Evolutionary conservation across 768 basidiomycete genomes (phyloP).

Genomic region (Boletus pseudo-olivaceus): DNA sequence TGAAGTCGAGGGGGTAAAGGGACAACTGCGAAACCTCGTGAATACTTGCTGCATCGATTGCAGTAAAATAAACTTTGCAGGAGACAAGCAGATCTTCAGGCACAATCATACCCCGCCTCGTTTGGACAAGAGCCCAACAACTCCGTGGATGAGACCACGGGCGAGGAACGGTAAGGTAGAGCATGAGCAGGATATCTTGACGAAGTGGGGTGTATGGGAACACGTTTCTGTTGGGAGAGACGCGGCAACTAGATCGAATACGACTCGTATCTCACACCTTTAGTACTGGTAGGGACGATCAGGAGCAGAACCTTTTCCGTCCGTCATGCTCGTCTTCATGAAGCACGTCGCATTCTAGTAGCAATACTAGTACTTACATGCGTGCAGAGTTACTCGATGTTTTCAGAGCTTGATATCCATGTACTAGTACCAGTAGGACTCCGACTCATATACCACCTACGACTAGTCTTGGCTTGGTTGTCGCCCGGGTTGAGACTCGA

Average conservation of each 20-base stretch:
- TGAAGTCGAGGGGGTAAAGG: constrained; percentile 2
- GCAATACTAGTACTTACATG: too few species aligned
- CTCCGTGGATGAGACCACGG: constrained; percentile 1
- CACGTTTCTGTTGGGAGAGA: constrained; percentile 2
- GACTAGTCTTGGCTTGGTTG: too few species aligned
- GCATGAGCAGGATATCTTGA: constrained; percentile 15
- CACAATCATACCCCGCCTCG: background rate
- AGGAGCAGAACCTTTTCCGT: background rate
- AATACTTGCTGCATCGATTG: constrained; percentile 25
- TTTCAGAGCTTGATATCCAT: too few species aligned
- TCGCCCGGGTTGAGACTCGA: too few species aligned
- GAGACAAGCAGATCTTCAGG: constrained; percentile 12
- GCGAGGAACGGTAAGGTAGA: background rate
- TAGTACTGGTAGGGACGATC: background rate
- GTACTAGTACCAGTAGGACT: background rate
- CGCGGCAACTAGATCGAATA: background rate
- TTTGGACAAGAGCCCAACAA: constrained; percentile 1
- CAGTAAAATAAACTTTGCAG: constrained; percentile 11
- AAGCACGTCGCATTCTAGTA: background rate
- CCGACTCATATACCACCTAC: background rate
- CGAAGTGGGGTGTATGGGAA: constrained; percentile 22
- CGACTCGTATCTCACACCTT: background rate
- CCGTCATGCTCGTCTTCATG: background rate
- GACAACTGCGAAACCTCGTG: constrained; percentile 12
- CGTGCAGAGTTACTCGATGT: background rate